Conservation (phyloP, 352 stramenopile genomes). For the Phytophthora pinifolia region DNA sequence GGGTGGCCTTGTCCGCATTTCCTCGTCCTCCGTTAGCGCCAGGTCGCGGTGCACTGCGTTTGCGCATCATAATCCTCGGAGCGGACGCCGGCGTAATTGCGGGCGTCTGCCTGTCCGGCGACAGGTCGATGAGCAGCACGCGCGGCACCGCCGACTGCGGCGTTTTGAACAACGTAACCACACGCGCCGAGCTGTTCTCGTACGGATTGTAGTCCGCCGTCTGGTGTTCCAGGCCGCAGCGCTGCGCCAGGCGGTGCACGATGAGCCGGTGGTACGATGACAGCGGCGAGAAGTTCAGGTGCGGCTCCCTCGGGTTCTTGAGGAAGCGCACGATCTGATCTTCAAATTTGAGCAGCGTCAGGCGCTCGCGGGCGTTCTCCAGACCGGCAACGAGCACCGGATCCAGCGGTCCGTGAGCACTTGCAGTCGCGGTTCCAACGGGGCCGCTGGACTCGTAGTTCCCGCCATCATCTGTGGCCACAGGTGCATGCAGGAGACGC, state of each 20-base stretch:
- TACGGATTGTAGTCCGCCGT: constrained; percentile 73
- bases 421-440: constrained; percentile 63
- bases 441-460: constrained; percentile 37
- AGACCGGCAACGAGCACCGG: constrained; percentile 75
- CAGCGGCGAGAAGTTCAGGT: constrained; percentile 79
- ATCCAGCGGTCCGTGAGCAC: constrained; percentile 62
- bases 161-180: constrained; percentile 91
- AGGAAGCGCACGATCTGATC: constrained; percentile 88
- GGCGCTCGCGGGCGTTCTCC: constrained; percentile 77
- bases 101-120: constrained; percentile 62
- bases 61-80: constrained; percentile 94
- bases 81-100: constrained; percentile 68
- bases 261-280: constrained; percentile 90
- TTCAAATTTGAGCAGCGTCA: constrained; percentile 86
- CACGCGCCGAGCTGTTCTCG: constrained; percentile 66
- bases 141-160: constrained; percentile 71
- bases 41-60: constrained; percentile 38
- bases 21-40: constrained; percentile 42
- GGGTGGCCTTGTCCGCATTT: constrained; percentile 53
- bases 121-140: constrained; percentile 89
- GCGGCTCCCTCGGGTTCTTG: constrained; percentile 51
- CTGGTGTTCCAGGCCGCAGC: constrained; percentile 91
- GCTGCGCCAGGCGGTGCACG: constrained; percentile 92
- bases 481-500: constrained; percentile 40
- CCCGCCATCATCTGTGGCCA: constrained; percentile 42